Evolutionary conservation across 2,329 filamentous ascomycete species (phyloP), one percentile per base, ranked within the genome.

Genomic region (Apiospora pterosperma): DNA sequence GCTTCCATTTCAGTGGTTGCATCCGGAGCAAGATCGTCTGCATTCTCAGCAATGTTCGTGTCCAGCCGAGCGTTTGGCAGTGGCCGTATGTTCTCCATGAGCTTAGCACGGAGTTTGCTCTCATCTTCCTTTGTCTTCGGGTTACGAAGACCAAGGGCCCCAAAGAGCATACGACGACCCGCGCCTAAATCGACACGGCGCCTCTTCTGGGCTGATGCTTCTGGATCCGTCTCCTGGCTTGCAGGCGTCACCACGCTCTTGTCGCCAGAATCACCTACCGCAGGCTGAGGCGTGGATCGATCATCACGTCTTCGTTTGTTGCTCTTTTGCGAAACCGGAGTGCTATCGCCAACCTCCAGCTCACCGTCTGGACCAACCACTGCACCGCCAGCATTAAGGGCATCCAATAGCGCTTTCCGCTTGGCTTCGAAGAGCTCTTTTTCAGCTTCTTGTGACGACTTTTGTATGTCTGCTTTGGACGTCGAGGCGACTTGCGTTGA

Each of bases 51-150:
- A n/a, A 42, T 41, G 21, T 44, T 62, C 1, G 67, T 64, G 2
- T 72, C 69, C 55, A 78, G 67, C 68, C 79, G 72, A 34, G 72
- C 69, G 62, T 80, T 80, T 62, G 74, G 67, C 7, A 80, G 67
- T 36, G 79, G 80, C 61, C 77, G 80, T 63, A 82, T 79, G 74
- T 84, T 79, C 66, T 83, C 84, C 79, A 87, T 86, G 28, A 92
- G 75, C 64, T 85, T 84, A 67, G 82, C 79, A 31, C 86, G 85
- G 6, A 91, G 76, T 41, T 84, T 83, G 19, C 89, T 85, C 72
- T 90, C 90, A 21, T 93, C 91, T 36, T 85, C 84, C 69, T 90
- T 89, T 1, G 82, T 88, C 71, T 89, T 91, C 0, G 92, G 91
- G 4, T 84, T 84, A 63, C 87, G 87, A 11, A 93, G 76, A 4